phyloP scores from a whole-genome alignment of 2,329 filamentous ascomycete genomes.

The Helotiales sp. region DNA sequence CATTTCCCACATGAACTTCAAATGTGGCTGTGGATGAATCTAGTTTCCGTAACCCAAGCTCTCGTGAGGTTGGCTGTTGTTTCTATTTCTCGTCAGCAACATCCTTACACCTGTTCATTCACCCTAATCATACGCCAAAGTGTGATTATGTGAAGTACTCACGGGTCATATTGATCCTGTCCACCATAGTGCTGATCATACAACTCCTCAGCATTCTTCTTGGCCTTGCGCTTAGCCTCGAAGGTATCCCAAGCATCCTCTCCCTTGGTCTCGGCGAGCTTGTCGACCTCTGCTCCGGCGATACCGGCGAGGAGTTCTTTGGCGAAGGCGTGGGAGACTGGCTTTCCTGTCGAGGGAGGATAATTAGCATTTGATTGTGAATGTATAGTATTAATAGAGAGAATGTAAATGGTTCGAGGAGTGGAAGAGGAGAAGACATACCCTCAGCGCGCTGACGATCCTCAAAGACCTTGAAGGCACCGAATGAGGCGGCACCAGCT shows the following conservation, averaged over 20 bases:
- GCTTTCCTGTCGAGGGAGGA: conserved; percentile 53
- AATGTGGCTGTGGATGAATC: too few relatives aligned
- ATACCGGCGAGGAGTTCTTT: conserved; percentile 76
- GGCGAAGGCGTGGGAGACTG: conserved; percentile 71
- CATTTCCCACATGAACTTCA: too few relatives aligned
- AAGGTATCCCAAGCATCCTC: conserved; percentile 58
- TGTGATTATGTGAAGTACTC: too few relatives aligned
- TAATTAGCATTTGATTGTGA: neutral
- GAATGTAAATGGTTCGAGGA: neutral
- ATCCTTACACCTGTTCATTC: too few relatives aligned
- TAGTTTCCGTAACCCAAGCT: too few relatives aligned
- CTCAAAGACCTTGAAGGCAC: conserved; percentile 78
- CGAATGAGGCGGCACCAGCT: conserved; percentile 75
- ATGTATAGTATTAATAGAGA: neutral
- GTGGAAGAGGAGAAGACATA: conserved; percentile 35
- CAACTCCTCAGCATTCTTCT: conserved; percentile 56
- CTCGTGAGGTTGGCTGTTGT: too few relatives aligned
- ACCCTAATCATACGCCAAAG: too few relatives aligned
- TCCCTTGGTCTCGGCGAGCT: conserved; percentile 70
- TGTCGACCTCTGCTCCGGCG: conserved; percentile 74
- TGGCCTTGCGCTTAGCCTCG: conserved; percentile 58
- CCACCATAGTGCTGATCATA: conserved; percentile 63
- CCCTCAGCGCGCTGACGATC: conserved; percentile 71
- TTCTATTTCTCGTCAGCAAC: too few relatives aligned
- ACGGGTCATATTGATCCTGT: conserved; percentile 56